These are phyloP conservation scores for Chloropicon primus DNA, from an alignment of 139 green algal species.

Conservation along the genomic window DNA sequence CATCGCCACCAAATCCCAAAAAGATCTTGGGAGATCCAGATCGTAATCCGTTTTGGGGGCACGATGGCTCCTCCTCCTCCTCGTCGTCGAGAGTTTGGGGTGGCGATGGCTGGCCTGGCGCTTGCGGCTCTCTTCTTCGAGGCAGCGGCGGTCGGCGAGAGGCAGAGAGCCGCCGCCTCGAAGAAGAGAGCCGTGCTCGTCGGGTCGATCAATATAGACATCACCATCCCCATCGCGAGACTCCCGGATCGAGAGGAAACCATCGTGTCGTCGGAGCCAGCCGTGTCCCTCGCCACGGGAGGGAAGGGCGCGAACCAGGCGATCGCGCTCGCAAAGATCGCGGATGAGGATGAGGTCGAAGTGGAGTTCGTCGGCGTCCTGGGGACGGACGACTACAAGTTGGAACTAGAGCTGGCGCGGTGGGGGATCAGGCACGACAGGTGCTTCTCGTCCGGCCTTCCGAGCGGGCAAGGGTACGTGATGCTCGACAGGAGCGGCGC, in stretches of 20 bases:
- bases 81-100: too few relatives aligned
- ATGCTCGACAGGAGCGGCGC: not conserved
- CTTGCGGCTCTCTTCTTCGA: too few relatives aligned
- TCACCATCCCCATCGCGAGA: slow-evolving; percentile 19
- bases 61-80: too few relatives aligned
- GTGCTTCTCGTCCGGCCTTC: too few relatives aligned
- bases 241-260: slow-evolving; percentile 27
- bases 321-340: not conserved
- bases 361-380: not conserved
- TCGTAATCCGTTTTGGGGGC: too few relatives aligned
- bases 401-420: not conserved
- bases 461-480: not conserved
- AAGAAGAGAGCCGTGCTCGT: too few relatives aligned
- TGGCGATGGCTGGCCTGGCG: too few relatives aligned
- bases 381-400: not conserved
- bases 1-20: too few relatives aligned
- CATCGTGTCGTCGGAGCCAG: slow-evolving; percentile 11
- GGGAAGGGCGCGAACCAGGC: slow-evolving; percentile 28
- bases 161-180: too few relatives aligned
- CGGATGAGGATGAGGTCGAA: not conserved
- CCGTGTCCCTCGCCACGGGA: slow-evolving; percentile 10
- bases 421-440: too few relatives aligned
- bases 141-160: too few relatives aligned
- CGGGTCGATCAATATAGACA: slow-evolving; percentile 30
- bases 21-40: too few relatives aligned